Evolutionary conservation across 306 rosid species (phyloP), one percentile per base, ranked within the genome.

Genomic region (Hylodesmum podocarpum): DNA sequence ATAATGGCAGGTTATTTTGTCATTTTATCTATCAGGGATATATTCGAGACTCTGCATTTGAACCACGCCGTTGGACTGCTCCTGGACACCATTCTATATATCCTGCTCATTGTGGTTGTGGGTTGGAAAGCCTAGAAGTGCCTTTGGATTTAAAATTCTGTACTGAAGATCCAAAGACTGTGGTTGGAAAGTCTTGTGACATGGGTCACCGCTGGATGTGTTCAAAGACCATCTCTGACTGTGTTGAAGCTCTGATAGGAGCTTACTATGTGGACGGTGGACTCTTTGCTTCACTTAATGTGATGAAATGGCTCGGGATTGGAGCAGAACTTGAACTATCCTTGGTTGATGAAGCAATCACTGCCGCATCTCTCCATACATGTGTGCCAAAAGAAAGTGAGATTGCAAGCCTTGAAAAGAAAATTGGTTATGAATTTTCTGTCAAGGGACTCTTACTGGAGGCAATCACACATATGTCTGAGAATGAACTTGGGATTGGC

Each of bases 31-130:
- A 3, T 72, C 70, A 94, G 99, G 97, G 88, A 41, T 92, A 90
- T 75, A 86, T 92, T 46, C 89, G 89, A 46, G 98, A 95, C 72
- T 72, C 89, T 50, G 91, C 98, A 57, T 95, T 95, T 82, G 99
- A 95, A 81, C 97, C 97, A 9, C 97, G 97, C 28, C 97, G 99
- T 34, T 95, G 99, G 99, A 82, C 82, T 83, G 97, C 97, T 79
- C 97, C 99, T 0, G 99, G 97, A 76, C 97, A 95, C 68, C 63
- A 18, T 78, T 77, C 87, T 44, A 43, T 88, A 72, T 85, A 87
- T 16, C 62, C 87, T 24, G 89, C 85, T 80, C 72, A 64, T 69
- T 95, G 99, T 84, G 76, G 87, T 76, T 92, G 97, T 44, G 91
- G 87, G 87, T 86, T 95, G 81, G 99, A 92, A 72, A 84, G 90